These are phyloP conservation scores for Xerocomellus amylosporus DNA, from an alignment of 768 basidiomycete genomes.

Conservation along the genomic window DNA sequence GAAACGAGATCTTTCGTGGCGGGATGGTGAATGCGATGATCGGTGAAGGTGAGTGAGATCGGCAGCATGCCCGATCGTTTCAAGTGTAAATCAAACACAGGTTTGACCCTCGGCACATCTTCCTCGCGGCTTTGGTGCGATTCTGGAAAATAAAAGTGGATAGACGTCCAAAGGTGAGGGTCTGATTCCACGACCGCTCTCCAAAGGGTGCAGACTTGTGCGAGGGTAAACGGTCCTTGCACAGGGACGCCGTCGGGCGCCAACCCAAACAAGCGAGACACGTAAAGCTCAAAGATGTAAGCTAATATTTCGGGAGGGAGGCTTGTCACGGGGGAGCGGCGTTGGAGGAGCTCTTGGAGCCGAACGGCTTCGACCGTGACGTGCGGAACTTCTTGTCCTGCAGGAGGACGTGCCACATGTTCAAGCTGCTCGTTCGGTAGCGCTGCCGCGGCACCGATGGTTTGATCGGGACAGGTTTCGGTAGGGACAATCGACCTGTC, in stretches of 20 bases:
- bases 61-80: constrained; percentile 13
- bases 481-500: neutral
- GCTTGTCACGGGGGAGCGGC: constrained; percentile 2
- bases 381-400: neutral
- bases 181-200: constrained; percentile 8
- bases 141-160: constrained; percentile 14
- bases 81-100: constrained; percentile 8
- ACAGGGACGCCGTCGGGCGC: neutral
- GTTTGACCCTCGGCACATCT: constrained; percentile 3
- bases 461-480: neutral
- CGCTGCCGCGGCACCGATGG: neutral
- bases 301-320: constrained; percentile 37
- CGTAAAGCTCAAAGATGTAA: constrained; percentile 10
- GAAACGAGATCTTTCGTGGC: constrained; percentile 6
- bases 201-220: constrained; percentile 23
- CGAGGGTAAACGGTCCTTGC: constrained; percentile 10
- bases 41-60: constrained; percentile 20
- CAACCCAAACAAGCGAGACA: neutral
- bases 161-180: constrained; percentile 23
- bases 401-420: neutral
- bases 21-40: constrained; percentile 11
- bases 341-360: neutral
- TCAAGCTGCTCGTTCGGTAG: neutral
- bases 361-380: neutral
- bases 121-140: neutral